Conservation (phyloP, 495 filamentous ascomycete species). For the Aspergillus cavernicola region DNA sequence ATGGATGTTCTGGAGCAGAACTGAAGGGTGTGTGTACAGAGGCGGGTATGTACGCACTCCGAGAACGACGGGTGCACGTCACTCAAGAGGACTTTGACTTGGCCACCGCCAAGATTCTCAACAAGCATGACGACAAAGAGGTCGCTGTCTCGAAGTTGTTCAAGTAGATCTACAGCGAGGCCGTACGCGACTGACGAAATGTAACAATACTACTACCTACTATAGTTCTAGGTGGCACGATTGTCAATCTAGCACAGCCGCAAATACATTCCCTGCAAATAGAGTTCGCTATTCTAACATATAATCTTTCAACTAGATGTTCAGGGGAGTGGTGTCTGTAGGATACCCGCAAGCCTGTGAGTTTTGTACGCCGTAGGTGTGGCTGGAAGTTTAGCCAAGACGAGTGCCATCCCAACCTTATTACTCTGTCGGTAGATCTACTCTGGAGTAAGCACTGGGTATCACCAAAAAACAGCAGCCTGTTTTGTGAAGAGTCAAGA, state of each 20-base stretch:
- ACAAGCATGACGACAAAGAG: conserved; percentile 99
- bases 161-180: conserved; percentile 57
- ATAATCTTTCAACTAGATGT: neutral
- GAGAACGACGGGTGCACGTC: conserved; percentile 93
- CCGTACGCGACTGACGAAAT: conserved; percentile 15
- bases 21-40: conserved; percentile 97
- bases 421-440: no score
- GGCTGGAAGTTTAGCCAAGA: no score
- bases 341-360: no score
- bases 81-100: conserved; percentile 99
- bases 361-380: no score
- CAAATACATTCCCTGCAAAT: conserved; percentile 1
- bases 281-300: neutral
- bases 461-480: no score
- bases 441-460: no score
- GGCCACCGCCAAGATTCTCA: conserved; percentile 97
- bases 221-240: conserved; percentile 1
- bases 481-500: no score
- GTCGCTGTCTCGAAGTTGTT: conserved; percentile 84
- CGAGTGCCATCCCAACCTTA: no score
- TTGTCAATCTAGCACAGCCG: neutral
- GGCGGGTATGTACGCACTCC: conserved; percentile 94
- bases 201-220: conserved; percentile 11
- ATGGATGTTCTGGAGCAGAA: conserved; percentile 95
- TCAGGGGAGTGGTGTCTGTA: no score